Percentiles rank a stretch among this genome's conserved stretches.
Evolutionary conservation across 768 basidiomycete species (phyloP).

Genomic region (Pleurotus tuoliensis): DNA sequence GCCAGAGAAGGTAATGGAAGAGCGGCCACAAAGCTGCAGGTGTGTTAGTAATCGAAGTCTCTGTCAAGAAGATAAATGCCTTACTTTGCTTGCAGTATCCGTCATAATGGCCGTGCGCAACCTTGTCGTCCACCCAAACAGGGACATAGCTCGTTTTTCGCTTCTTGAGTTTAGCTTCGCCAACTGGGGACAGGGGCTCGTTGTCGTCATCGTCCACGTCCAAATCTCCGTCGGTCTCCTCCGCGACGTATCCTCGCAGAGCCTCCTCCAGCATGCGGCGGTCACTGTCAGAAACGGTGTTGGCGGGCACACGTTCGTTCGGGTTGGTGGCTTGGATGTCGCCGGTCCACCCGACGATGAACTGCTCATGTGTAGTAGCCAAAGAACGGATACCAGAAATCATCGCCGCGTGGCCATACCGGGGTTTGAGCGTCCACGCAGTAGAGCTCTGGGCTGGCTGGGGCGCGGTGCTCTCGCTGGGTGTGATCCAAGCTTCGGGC

Average conservation of each 20-base stretch:
- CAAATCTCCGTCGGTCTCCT: slow-evolving; percentile 34
- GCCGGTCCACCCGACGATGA: slow-evolving; percentile 93
- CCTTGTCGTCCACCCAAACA: slow-evolving; percentile 86
- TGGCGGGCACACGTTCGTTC: slow-evolving; percentile 42
- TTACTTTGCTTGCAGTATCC: slow-evolving; percentile 97
- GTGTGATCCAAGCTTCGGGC: neutral
- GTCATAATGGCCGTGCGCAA: slow-evolving; percentile 93
- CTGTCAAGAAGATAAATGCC: slow-evolving; percentile 25
- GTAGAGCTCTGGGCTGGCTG: slow-evolving; percentile 11
- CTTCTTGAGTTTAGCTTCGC: slow-evolving; percentile 39
- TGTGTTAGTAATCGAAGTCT: neutral
- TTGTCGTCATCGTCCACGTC: neutral
- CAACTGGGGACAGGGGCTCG: slow-evolving; percentile 2
- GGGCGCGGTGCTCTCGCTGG: neutral
- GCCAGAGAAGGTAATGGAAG: slow-evolving; percentile 98
- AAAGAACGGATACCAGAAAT: slow-evolving; percentile 89
- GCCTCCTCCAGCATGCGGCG: slow-evolving; percentile 62
- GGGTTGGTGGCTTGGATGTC: slow-evolving; percentile 61
- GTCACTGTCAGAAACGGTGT: slow-evolving; percentile 56
- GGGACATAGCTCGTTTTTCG: slow-evolving; percentile 74
- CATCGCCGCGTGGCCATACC: slow-evolving; percentile 94
- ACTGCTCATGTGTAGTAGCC: slow-evolving; percentile 79
- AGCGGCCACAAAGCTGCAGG: slow-evolving; percentile 87
- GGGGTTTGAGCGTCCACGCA: slow-evolving; percentile 71
- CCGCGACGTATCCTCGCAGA: slow-evolving; percentile 55